A percentile compares a stretch with the other conserved stretches of the same genome.
Conservation (phyloP, 2,329 filamentous ascomycete species). For the Xylariales sp. region DNA sequence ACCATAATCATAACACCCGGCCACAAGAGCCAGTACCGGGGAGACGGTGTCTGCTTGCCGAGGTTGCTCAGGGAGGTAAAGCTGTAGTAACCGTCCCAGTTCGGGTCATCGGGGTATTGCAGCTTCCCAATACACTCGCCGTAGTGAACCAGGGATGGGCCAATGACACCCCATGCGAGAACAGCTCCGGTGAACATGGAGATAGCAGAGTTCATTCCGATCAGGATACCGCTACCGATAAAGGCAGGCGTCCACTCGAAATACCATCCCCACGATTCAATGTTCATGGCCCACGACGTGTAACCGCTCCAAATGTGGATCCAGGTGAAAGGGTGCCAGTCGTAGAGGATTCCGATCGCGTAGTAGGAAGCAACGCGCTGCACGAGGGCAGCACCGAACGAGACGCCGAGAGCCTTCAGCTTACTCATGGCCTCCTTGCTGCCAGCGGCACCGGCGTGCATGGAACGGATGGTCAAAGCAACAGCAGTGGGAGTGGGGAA, state of each 20-base stretch:
- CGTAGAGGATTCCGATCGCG: slow-evolving; percentile 53
- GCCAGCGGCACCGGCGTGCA: slow-evolving; percentile 50
- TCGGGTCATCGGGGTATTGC: slow-evolving; percentile 30
- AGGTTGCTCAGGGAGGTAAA: slow-evolving; percentile 27
- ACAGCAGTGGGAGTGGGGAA: slow-evolving; percentile 56
- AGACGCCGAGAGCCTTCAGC: slow-evolving; percentile 45
- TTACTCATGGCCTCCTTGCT: slow-evolving; percentile 47
- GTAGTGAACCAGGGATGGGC: slow-evolving; percentile 50
- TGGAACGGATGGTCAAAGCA: slow-evolving; percentile 53
- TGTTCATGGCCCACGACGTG: slow-evolving; percentile 36
- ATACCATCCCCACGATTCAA: slow-evolving; percentile 55
- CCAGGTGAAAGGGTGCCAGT: slow-evolving; percentile 48
- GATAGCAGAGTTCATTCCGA: slow-evolving; percentile 53
- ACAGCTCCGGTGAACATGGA: slow-evolving; percentile 53
- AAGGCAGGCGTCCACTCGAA: slow-evolving; percentile 55
- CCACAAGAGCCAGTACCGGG: slow-evolving; percentile 38
- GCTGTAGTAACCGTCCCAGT: slow-evolving; percentile 37
- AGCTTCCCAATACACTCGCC: slow-evolving; percentile 39
- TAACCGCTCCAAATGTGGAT: slow-evolving; percentile 47
- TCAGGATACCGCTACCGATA: slow-evolving; percentile 53
- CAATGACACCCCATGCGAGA: slow-evolving; percentile 52
- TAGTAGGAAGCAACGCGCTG: slow-evolving; percentile 53
- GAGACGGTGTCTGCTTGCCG: slow-evolving; percentile 20
- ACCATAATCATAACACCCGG: slow-evolving; percentile 38
- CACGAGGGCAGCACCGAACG: slow-evolving; percentile 42